phyloP scores from a whole-genome alignment of 2,329 filamentous ascomycete species.

The Kalaharituber pfeilii region DNA sequence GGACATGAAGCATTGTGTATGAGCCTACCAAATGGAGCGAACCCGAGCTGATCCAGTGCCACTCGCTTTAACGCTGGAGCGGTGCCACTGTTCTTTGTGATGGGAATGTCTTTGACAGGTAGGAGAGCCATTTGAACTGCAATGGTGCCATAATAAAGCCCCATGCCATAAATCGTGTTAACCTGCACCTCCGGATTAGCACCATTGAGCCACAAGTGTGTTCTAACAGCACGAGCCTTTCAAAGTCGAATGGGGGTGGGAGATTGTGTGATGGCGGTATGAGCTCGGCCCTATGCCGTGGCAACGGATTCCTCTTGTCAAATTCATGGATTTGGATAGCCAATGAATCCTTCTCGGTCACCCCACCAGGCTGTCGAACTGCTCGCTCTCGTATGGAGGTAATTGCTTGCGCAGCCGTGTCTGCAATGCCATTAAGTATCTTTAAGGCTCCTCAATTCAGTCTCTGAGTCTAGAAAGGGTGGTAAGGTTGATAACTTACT shows the following conservation, averaged over 20 bases:
- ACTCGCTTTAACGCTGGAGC: constrained; percentile 77
- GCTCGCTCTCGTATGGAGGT: constrained; percentile 60
- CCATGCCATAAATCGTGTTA: constrained; percentile 92
- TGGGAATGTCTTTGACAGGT: constrained; percentile 69
- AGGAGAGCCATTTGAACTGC: constrained; percentile 90
- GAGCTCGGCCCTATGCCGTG: constrained; percentile 42
- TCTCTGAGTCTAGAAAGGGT: background rate
- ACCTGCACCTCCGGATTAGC: constrained; percentile 30
- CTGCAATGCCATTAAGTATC: constrained; percentile 82
- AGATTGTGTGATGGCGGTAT: constrained; percentile 45
- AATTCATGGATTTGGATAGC: constrained; percentile 81
- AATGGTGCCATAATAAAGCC: constrained; percentile 79
- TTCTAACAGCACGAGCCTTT: constrained; percentile 34
- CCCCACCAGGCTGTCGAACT: constrained; percentile 43
- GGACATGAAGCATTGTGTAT: background rate
- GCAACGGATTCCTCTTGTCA: constrained; percentile 58
- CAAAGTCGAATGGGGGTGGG: constrained; percentile 84
- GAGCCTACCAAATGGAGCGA: constrained; percentile 61
- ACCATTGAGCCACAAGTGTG: no score
- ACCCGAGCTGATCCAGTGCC: constrained; percentile 79
- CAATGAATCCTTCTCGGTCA: constrained; percentile 48
- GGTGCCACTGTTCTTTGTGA: constrained; percentile 43
- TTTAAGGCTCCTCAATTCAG: constrained; percentile 23
- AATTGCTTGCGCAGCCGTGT: constrained; percentile 87
- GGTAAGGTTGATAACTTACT: constrained; percentile 33